These are phyloP conservation scores for Alternaria novae-zelandiae DNA, from an alignment of 2,329 filamentous ascomycete genomes.

Conservation along the genomic window DNA sequence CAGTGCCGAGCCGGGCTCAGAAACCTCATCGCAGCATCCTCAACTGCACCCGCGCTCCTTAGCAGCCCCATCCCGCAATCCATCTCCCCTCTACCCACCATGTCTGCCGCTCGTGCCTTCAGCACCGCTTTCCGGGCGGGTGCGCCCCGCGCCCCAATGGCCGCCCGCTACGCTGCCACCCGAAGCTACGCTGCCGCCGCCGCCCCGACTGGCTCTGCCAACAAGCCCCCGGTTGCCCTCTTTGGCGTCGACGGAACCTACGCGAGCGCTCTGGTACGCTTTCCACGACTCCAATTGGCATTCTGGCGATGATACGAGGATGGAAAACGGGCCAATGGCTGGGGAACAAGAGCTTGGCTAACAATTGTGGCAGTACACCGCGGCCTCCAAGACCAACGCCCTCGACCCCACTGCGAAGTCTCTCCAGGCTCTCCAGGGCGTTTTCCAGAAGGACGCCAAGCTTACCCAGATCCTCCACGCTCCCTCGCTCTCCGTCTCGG, in stretches of 20 bases:
- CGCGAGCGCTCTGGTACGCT: constrained; percentile 92
- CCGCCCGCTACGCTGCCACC: constrained; percentile 66
- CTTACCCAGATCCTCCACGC: constrained; percentile 76
- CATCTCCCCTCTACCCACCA: constrained; percentile 52
- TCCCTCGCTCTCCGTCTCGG: constrained; percentile 76
- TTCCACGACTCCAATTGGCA: constrained; percentile 24
- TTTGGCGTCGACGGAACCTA: constrained; percentile 98
- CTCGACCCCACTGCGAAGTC: constrained; percentile 87
- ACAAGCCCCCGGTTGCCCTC: constrained; percentile 86
- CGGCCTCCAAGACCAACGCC: constrained; percentile 82
- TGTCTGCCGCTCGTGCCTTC: constrained; percentile 64
- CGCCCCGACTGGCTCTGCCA: constrained; percentile 63
- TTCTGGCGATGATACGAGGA: constrained; percentile 24
- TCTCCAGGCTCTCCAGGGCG: constrained; percentile 71
- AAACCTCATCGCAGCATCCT: constrained; percentile 33
- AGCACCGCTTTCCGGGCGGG: constrained; percentile 64
- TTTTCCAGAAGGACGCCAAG: constrained; percentile 84
- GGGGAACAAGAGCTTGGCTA: constrained; percentile 24
- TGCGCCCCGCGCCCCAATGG: constrained; percentile 64
- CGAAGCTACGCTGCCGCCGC: constrained; percentile 77
- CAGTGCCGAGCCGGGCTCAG: constrained; percentile 29
- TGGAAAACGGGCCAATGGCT: constrained; percentile 27
- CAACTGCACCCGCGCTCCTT: constrained; percentile 25
- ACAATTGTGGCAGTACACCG: constrained; percentile 77
- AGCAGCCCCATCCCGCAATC: constrained; percentile 38